Evolutionary conservation across 306 rosid genomes (phyloP).

Genomic region (Acacia confusa): DNA sequence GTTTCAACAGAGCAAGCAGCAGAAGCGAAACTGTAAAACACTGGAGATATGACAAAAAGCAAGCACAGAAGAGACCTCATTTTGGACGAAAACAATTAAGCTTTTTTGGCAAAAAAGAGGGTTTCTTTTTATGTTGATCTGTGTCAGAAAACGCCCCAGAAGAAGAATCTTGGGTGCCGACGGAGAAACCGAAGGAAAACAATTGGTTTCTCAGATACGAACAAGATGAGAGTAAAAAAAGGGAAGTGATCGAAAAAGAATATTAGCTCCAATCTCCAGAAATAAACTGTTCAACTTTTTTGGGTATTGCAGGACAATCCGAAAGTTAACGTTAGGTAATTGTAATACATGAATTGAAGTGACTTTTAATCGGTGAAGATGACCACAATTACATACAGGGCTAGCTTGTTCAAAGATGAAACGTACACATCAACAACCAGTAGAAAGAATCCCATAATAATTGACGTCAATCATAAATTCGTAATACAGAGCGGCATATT

Average conservation of each 20-base stretch:
- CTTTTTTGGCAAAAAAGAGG: not conserved
- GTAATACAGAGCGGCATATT: not conserved
- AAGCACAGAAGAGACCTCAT: conserved; percentile 16
- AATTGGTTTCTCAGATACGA: not conserved
- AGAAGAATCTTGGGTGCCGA: not conserved
- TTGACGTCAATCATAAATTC: not conserved
- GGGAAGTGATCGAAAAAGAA: not conserved
- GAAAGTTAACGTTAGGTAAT: not conserved
- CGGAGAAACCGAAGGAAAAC: not conserved
- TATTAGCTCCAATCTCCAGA: not conserved
- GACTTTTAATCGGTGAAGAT: not conserved
- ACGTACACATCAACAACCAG: not conserved
- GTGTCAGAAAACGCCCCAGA: not conserved
- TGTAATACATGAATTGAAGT: not conserved
- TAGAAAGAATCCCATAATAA: not conserved
- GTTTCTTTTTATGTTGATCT: not conserved
- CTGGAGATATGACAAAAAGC: not conserved
- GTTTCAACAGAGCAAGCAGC: conserved; percentile 59
- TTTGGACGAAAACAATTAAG: not conserved
- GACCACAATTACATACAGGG: not conserved
- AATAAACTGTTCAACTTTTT: not conserved
- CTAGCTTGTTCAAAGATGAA: not conserved
- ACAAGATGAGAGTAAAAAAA: not conserved
- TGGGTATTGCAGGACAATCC: not conserved
- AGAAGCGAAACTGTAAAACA: conserved; percentile 25